phyloP scores from a whole-genome alignment of 768 basidiomycete genomes.

The Trametes villosa region DNA sequence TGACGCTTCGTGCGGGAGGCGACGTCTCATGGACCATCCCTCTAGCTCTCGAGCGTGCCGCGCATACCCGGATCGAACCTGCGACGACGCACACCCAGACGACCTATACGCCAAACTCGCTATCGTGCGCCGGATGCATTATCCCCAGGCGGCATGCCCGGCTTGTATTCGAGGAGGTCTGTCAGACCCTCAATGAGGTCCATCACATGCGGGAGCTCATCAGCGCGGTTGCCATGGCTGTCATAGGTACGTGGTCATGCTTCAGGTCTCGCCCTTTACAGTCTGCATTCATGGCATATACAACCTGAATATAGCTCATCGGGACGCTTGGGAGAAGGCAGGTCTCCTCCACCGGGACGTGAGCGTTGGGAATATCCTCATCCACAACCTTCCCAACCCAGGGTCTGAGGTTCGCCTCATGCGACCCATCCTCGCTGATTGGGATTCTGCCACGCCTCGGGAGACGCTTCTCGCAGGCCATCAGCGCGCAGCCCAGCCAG shows the following conservation, averaged over 20 bases:
- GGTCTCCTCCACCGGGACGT: background rate
- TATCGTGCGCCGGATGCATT: background rate
- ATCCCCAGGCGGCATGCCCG: background rate
- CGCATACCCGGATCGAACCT: background rate
- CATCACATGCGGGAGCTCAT: background rate
- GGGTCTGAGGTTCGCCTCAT: too few relatives aligned
- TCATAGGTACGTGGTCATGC: background rate
- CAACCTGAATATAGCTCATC: background rate
- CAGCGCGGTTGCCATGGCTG: background rate
- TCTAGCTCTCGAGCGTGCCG: too few relatives aligned
- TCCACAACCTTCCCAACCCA: background rate
- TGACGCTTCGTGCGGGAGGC: background rate
- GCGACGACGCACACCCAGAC: background rate
- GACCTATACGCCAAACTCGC: background rate
- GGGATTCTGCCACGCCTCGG: background rate
- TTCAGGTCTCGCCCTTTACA: background rate
- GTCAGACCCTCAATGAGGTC: background rate
- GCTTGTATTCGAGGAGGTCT: background rate
- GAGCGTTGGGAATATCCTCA: too few relatives aligned
- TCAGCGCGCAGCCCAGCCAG: background rate
- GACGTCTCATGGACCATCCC: background rate
- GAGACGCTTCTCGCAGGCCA: background rate
- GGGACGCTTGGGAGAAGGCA: background rate
- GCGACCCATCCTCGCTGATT: background rate
- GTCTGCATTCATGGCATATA: background rate